These are phyloP conservation scores for Zopfochytrium polystomum DNA, from an alignment of 371 early-diverging fungal genomes.

Conservation along the genomic window DNA sequence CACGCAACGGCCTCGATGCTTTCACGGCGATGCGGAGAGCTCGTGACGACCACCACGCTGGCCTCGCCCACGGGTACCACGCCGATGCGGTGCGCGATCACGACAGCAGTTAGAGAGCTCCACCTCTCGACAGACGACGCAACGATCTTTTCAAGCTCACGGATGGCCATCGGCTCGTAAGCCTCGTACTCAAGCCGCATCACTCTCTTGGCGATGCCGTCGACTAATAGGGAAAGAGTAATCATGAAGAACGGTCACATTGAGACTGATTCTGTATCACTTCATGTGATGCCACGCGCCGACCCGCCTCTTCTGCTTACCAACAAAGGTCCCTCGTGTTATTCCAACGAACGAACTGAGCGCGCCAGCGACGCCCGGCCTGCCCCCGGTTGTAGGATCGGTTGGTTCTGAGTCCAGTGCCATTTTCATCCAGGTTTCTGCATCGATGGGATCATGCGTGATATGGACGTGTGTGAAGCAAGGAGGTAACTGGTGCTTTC, in stretches of 20 bases:
- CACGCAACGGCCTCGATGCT: conserved; percentile 71
- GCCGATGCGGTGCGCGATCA: conserved; percentile 53
- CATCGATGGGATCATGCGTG: too few species aligned
- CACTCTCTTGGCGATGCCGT: conserved; percentile 61
- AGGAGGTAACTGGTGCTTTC: too few species aligned
- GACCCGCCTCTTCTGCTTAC: conserved; percentile 33
- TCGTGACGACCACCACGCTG: conserved; percentile 76
- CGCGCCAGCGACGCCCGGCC: too few species aligned
- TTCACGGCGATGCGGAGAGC: conserved; percentile 73
- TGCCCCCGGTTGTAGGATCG: too few species aligned
- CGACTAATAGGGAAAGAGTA: conserved; percentile 8
- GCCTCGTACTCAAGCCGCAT: conserved; percentile 76
- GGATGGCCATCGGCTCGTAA: conserved; percentile 76
- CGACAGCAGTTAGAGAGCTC: conserved; percentile 60
- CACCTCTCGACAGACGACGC: conserved; percentile 60
- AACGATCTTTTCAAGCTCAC: conserved; percentile 57
- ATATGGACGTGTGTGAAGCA: too few species aligned
- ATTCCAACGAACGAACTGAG: conserved; percentile 81
- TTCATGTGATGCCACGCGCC: not conserved
- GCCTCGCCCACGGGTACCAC: conserved; percentile 75
- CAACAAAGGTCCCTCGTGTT: conserved; percentile 77
- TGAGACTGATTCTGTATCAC: not conserved
- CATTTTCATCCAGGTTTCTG: too few species aligned
- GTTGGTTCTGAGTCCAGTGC: too few species aligned
- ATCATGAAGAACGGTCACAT: not conserved